Base-by-base conservation (phyloP, 495 filamentous ascomycete species). In the Hyaloscypha bicolor region DNA sequence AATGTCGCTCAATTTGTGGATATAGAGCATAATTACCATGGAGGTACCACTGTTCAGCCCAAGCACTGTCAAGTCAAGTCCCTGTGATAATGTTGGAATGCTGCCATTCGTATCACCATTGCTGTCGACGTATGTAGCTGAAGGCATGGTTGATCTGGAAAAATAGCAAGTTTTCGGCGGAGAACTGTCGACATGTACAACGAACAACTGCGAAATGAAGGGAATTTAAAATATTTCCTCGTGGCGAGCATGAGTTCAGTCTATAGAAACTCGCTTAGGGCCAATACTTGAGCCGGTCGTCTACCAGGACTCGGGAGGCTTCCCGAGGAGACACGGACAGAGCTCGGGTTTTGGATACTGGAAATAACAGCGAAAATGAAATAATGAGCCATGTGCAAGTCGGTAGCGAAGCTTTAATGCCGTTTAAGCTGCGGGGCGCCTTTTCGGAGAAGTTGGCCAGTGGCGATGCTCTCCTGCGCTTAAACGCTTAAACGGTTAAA, bases 31-130 rank as follows among this genome's bases (percentile, higher is more conserved):
- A 31, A 29, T 25, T 42, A 58, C 79, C 79, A 81, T 82, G 21
- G 74, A 76, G 22, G 78, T 81, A n/a, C 79, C 80, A 52, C 71
- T 79, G 70, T 86, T 87, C 69, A 85, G 65, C 1, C 83, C 84
- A 16, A 86, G 76, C 51, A 85, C 83, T 5, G 75, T 81, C 53
- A 85, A 69, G 63, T 83, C 78, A 52, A 80, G 72, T 30, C 74
- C 86, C 35, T 63, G 51, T 45, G 69, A 48, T 48, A 6, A 19
- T 48, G 16, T 14, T 48, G 11, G 11, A 48, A 16, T 48, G 42
- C 42, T 48, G 16, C 42, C 11, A 48, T 48, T 48, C 16, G 42
- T 48, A 48, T 4, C 11, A 19, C 75, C 21, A 65, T 33, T 22
- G 82, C 79, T 55, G 83, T 82, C 22, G 86, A 79, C 72, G 72